Evolutionary conservation across 176 grass and related monocot species (phyloP).

Genomic region (Luzula sylvatica): DNA sequence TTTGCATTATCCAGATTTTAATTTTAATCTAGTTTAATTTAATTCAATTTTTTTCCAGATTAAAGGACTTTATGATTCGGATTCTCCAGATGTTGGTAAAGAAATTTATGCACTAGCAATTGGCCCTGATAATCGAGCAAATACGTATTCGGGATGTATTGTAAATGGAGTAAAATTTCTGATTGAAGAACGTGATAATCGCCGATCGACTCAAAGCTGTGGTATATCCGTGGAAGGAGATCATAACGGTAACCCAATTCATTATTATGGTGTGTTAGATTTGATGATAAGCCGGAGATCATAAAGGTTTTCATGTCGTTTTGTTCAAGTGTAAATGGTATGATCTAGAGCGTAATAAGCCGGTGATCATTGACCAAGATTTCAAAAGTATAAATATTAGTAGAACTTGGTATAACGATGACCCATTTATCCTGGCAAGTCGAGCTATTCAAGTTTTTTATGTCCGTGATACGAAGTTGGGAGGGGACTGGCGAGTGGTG

Average conservation of each 20-base stretch:
- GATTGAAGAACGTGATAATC: background rate
- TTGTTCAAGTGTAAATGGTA: background rate
- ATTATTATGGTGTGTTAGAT: background rate
- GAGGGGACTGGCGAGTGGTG: background rate
- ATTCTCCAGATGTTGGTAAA: too few relatives aligned
- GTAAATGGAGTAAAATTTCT: background rate
- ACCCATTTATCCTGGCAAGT: background rate
- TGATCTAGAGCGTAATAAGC: background rate
- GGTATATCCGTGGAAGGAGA: background rate
- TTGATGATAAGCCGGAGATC: background rate
- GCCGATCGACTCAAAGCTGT: background rate
- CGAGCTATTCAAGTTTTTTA: background rate
- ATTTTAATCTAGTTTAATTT: too few relatives aligned
- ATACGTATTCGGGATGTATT: background rate
- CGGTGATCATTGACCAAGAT: background rate
- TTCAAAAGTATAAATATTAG: constrained; percentile 3
- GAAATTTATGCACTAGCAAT: background rate
- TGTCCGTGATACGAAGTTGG: background rate
- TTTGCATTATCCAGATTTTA: too few relatives aligned
- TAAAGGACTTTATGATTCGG: too few relatives aligned
- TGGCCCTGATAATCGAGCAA: background rate
- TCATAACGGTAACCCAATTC: constrained; percentile 1
- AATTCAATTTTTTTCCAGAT: too few relatives aligned
- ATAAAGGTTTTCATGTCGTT: background rate
- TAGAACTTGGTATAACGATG: background rate